phyloP scores from a whole-genome alignment of 805 yeast genomes.

The Yamadazyma ubonensis region DNA sequence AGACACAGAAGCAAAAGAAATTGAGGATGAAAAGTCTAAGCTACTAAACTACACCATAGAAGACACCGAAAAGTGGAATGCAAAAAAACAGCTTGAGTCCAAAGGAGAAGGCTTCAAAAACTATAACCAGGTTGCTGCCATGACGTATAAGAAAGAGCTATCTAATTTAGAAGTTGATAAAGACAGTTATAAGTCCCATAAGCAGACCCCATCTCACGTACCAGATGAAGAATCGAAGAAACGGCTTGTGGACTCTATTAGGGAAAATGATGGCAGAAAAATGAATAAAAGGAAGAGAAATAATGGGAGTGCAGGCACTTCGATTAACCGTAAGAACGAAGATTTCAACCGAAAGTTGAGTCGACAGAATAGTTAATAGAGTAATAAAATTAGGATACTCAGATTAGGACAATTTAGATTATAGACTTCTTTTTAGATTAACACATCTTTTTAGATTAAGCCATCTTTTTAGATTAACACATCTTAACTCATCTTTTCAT shows the following conservation, averaged over 20 bases:
- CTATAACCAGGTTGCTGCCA: conserved; percentile 55
- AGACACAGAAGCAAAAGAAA: background rate
- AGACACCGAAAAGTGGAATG: conserved; percentile 65
- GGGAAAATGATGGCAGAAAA: conserved; percentile 36
- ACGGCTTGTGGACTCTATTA: conserved; percentile 30
- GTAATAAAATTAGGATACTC: no score
- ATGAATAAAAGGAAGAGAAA: conserved; percentile 30
- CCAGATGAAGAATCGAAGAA: conserved; percentile 31
- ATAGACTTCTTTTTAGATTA: no score
- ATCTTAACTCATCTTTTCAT: no score
- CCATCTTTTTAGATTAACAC: no score
- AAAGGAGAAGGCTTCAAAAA: conserved; percentile 43
- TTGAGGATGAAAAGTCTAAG: conserved; percentile 4
- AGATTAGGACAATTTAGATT: no score
- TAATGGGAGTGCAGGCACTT: conserved; percentile 35
- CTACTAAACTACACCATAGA: conserved; percentile 45
- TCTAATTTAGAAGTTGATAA: conserved; percentile 33
- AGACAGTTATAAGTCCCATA: conserved; percentile 45
- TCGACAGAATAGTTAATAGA: no score
- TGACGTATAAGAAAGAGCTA: conserved; percentile 56
- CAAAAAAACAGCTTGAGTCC: conserved; percentile 24
- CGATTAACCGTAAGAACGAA: conserved; percentile 69
- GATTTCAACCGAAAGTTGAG: conserved; percentile 69
- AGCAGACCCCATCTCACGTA: no score
- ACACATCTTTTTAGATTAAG: no score